Evolutionary conservation across 2,329 filamentous ascomycete genomes (phyloP).

Genomic region (Colletotrichum spaethianum): DNA sequence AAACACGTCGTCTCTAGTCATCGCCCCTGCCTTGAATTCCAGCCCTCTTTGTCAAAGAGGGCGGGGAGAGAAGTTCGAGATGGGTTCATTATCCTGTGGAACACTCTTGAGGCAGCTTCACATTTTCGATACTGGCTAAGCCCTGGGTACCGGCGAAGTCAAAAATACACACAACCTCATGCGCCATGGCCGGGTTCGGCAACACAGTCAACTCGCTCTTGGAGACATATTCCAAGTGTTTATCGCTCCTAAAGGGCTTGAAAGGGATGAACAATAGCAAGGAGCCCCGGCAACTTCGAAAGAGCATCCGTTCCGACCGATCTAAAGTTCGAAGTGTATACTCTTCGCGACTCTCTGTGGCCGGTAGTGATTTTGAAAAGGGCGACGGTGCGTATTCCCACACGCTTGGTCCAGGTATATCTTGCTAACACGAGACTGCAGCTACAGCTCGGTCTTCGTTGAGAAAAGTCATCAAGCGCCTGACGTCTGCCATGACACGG

Average conservation of each 20-base stretch:
- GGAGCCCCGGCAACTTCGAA: constrained; percentile 48
- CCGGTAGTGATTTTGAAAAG: constrained; percentile 58
- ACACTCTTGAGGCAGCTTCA: background rate
- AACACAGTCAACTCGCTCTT: constrained; percentile 60
- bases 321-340: constrained; percentile 60
- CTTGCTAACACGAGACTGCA: constrained; percentile 43
- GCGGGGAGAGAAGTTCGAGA: constrained; percentile 1
- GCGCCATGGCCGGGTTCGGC: constrained; percentile 57
- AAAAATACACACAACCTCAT: too few relatives aligned
- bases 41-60: background rate
- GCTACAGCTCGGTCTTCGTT: constrained; percentile 57
- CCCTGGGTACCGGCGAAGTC: background rate
- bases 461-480: constrained; percentile 57
- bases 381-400: constrained; percentile 61
- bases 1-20: background rate
- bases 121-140: background rate
- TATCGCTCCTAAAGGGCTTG: constrained; percentile 57
- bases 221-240: constrained; percentile 62
- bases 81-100: background rate
- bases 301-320: constrained; percentile 56
- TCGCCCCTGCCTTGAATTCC: background rate
- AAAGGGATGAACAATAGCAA: constrained; percentile 43
- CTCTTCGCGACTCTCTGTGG: constrained; percentile 55
- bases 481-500: constrained; percentile 58
- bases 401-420: background rate